These are phyloP conservation scores for Phalaenopsis hybrid DNA, from an alignment of 116 monocot genomes.

Conservation along the genomic window DNA sequence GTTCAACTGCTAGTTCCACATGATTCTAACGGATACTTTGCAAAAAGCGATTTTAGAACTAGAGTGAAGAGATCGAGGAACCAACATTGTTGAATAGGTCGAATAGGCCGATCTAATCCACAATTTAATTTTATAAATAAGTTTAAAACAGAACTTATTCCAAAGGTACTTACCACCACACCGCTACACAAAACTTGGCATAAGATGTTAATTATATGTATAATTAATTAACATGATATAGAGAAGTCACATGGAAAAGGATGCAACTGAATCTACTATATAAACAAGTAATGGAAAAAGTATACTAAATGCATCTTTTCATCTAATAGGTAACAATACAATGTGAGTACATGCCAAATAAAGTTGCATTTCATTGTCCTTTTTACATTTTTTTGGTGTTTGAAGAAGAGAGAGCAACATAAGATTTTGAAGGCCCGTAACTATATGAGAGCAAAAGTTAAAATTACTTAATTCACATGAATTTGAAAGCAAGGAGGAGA, in stretches of 20 bases:
- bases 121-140: too few relatives aligned
- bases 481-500: not conserved
- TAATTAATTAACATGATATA: not conserved
- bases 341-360: not conserved
- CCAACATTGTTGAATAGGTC: too few relatives aligned
- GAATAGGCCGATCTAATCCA: too few relatives aligned
- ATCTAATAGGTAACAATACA: not conserved
- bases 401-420: too few relatives aligned
- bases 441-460: not conserved
- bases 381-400: too few relatives aligned
- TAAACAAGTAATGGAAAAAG: not conserved
- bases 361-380: not conserved
- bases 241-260: not conserved
- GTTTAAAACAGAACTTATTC: too few relatives aligned
- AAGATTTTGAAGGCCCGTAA: too few relatives aligned
- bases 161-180: too few relatives aligned
- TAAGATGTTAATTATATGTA: not conserved
- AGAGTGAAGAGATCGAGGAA: too few relatives aligned
- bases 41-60: too few relatives aligned
- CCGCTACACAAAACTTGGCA: not conserved
- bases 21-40: too few relatives aligned
- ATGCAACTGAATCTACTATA: not conserved
- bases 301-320: not conserved
- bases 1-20: too few relatives aligned
- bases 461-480: not conserved